phyloP scores from a whole-genome alignment of 1,284 basidiomycete genomes.

The Leccinum variabile region DNA sequence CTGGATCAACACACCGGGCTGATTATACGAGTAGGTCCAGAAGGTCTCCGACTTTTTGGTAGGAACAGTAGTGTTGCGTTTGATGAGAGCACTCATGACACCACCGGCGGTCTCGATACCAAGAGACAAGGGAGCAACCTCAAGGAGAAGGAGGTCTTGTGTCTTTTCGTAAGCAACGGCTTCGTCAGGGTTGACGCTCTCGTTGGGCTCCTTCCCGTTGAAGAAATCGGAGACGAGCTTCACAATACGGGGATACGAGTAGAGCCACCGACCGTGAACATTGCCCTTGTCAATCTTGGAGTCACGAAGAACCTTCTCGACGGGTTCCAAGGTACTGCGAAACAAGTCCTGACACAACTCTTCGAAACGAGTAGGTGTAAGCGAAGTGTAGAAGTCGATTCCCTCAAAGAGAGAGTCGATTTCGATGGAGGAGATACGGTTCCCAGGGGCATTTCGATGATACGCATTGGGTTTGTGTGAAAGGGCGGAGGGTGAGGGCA shows the following conservation, averaged over 20 bases:
- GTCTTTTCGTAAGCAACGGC: constrained; percentile 99
- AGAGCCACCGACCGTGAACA: constrained; percentile 95
- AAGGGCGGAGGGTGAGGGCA: too few relatives aligned
- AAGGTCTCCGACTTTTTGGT: constrained; percentile 99
- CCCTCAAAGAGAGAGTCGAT: constrained; percentile 98
- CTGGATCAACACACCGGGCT: constrained; percentile 98
- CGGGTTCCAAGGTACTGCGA: constrained; percentile 95
- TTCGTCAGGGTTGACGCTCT: constrained; percentile 99
- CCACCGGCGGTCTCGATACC: constrained; percentile 99
- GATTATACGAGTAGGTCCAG: constrained; percentile 99
- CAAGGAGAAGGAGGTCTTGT: constrained; percentile 94
- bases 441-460: too few relatives aligned
- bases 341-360: constrained; percentile 98
- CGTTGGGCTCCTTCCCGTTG: constrained; percentile 96
- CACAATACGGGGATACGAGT: constrained; percentile 98
- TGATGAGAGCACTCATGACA: constrained; percentile 98
- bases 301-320: constrained; percentile 98
- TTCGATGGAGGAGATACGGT: constrained; percentile 73
- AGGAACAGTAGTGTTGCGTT: constrained; percentile 97
- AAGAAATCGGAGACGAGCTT: constrained; percentile 99
- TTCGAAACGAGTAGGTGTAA: constrained; percentile 99
- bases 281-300: constrained; percentile 96
- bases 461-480: too few relatives aligned
- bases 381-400: constrained; percentile 97
- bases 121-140: constrained; percentile 94